These are phyloP conservation scores for Hypoxylon fuscum DNA, from an alignment of 495 filamentous ascomycete species.

Conservation along the genomic window DNA sequence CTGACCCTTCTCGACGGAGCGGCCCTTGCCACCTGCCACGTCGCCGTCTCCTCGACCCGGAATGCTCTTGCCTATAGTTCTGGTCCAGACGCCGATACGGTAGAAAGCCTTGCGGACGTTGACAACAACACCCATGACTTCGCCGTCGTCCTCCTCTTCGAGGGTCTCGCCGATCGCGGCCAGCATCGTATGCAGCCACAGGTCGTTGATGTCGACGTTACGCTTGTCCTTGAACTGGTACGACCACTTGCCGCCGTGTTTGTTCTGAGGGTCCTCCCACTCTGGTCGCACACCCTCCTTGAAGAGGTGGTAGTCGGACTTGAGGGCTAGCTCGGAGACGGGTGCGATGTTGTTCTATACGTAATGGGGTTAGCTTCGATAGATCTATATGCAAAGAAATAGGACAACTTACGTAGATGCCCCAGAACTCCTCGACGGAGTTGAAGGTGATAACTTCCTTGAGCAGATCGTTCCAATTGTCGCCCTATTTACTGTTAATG, in stretches of 20 bases:
- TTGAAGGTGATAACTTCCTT: constrained; percentile 99
- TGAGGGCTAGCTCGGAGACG: constrained; percentile 92
- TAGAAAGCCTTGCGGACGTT: constrained; percentile 99
- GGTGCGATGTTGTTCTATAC: constrained; percentile 97
- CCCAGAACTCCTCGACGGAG: constrained; percentile 99
- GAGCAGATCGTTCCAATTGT: constrained; percentile 97
- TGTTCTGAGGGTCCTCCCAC: constrained; percentile 98
- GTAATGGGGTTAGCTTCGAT: constrained; percentile 9
- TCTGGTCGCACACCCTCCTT: constrained; percentile 96
- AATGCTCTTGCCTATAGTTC: constrained; percentile 84
- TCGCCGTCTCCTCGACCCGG: constrained; percentile 77
- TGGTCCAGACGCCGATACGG: constrained; percentile 92
- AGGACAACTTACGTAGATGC: constrained; percentile 83
- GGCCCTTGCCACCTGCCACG: constrained; percentile 71
- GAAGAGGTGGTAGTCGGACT: constrained; percentile 99
- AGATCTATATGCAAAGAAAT: constrained; percentile 1
- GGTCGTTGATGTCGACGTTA: constrained; percentile 85
- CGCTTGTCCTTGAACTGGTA: constrained; percentile 97
- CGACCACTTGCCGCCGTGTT: constrained; percentile 98
- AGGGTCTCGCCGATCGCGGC: constrained; percentile 97
- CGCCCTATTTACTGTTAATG: constrained; percentile 65
- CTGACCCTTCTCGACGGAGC: constrained; percentile 79
- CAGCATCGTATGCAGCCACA: constrained; percentile 97
- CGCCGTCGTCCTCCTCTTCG: constrained; percentile 90
- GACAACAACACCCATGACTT: constrained; percentile 99